These are phyloP conservation scores for Senna siamea DNA, from an alignment of 306 rosid species.

Conservation along the genomic window DNA sequence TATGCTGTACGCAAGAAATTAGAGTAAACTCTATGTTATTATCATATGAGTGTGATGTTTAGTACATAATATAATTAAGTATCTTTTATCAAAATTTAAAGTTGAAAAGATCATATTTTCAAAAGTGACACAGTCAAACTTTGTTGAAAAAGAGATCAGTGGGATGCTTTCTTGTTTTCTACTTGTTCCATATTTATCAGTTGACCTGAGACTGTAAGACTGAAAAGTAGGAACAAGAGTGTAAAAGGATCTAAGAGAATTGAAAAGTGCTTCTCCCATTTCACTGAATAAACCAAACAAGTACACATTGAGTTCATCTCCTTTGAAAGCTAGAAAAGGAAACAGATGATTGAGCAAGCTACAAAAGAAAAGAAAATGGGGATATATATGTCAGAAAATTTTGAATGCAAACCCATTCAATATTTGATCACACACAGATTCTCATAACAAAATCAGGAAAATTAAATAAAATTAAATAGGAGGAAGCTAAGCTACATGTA, in stretches of 20 bases:
- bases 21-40: too few relatives aligned
- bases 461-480: background rate
- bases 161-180: background rate
- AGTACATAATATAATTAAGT: too few relatives aligned
- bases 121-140: background rate
- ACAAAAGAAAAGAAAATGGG: background rate
- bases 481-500: background rate
- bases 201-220: background rate
- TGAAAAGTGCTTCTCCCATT: slow-evolving; percentile 30
- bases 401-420: slow-evolving; percentile 13
- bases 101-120: too few relatives aligned
- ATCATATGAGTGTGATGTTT: too few relatives aligned
- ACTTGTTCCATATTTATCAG: background rate
- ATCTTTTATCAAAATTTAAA: too few relatives aligned
- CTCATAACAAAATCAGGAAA: slow-evolving; percentile 29
- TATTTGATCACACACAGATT: slow-evolving; percentile 30
- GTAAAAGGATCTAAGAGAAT: background rate
- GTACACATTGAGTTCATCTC: background rate
- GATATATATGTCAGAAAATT: slow-evolving; percentile 30
- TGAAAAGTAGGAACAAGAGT: background rate
- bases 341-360: background rate
- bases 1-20: slow-evolving; percentile 52
- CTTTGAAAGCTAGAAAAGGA: slow-evolving; percentile 20
- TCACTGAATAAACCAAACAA: slow-evolving; percentile 32
- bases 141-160: too few relatives aligned